Base-by-base conservation (phyloP, 2,329 filamentous ascomycete genomes). In the Fusarium poae region DNA sequence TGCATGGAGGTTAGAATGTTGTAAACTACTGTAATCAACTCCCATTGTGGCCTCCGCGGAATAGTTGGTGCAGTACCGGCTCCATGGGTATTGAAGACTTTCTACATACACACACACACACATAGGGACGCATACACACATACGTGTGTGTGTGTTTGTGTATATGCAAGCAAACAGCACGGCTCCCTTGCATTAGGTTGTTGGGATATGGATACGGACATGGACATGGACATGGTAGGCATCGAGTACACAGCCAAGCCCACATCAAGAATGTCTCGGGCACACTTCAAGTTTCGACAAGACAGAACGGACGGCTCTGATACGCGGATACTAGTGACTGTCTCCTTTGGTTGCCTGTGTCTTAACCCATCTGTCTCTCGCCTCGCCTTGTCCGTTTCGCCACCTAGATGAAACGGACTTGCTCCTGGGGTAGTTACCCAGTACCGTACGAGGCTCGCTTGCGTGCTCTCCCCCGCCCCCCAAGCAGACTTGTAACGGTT, bases 1-100 rank as follows among this genome's bases (percentile, higher is more conserved):
- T 99, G 65, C 96, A 99, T 79, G 96, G 96, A 60, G 96, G 96
- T 64, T 98, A 87, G 66, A 34, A 49, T 27, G 42, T 18, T 58
- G 44, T 35, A 43, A 18, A n/a, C 44, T 42, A 35, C 53, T 60
- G 49, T 45, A 65, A 43, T 65, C 30, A 53, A 30, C 37, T 44
- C 37, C 52, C 44, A 25, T 60, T 46, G 50, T 48, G 53, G 49
- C 48, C 42, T 55, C 55, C 51, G 42, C 58, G 56, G 39, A 46
- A 62, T 49, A 50, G 49, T 48, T 50, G 60, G 53, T 65, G 62
- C 48, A 61, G 56, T 58, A 42, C 61, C 46, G 42, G 23, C 42
- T 62, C 52, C 52, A 50, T 52, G 40, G 40, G 44, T 59, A 59
- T 49, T 63, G 61, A 64, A 71, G 70, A 71, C 61, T 57, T 63